Conservation (phyloP, 495 filamentous ascomycete genomes). For the Penicillium paxilli region DNA sequence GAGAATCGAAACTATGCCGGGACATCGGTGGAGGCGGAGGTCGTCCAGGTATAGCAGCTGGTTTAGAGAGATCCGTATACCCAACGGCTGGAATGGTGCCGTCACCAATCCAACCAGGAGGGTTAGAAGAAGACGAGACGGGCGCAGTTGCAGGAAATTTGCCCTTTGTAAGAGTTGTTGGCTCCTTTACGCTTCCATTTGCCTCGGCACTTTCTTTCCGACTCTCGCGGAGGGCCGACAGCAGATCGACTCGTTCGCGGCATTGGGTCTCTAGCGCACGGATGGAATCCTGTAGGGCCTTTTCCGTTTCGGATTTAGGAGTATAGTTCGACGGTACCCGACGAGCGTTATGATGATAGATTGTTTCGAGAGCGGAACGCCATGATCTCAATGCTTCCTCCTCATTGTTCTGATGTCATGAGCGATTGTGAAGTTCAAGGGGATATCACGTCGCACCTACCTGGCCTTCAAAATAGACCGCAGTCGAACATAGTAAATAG, state of each 20-base stretch:
- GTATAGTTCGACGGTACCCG: constrained; percentile 66
- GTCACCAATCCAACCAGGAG: constrained; percentile 68
- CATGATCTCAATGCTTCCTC: constrained; percentile 89
- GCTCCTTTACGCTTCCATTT: constrained; percentile 27
- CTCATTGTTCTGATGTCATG: constrained; percentile 74
- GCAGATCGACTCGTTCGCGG: constrained; percentile 86
- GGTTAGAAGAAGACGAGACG: constrained; percentile 20
- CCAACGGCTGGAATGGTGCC: constrained; percentile 77
- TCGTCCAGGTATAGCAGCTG: constrained; percentile 63
- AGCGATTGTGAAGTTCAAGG: constrained; percentile 14
- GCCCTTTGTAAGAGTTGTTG: constrained; percentile 19
- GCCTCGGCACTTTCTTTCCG: constrained; percentile 57
- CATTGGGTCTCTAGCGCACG: constrained; percentile 85
- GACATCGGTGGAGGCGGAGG: constrained; percentile 43
- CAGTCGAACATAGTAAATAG: constrained; percentile 90
- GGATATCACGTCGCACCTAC: constrained; percentile 43
- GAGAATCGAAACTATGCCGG: constrained; percentile 53
- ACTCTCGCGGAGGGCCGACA: constrained; percentile 78
- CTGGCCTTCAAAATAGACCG: constrained; percentile 92
- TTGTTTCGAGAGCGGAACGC: constrained; percentile 87
- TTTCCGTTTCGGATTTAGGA: constrained; percentile 83
- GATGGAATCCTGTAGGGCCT: constrained; percentile 76
- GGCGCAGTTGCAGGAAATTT: constrained; percentile 7
- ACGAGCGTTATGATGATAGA: constrained; percentile 83
- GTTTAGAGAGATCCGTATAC: constrained; percentile 74